These are phyloP conservation scores for Sugiyamaella grinbergsii DNA, from an alignment of 1,139 yeast species.

Conservation along the genomic window DNA sequence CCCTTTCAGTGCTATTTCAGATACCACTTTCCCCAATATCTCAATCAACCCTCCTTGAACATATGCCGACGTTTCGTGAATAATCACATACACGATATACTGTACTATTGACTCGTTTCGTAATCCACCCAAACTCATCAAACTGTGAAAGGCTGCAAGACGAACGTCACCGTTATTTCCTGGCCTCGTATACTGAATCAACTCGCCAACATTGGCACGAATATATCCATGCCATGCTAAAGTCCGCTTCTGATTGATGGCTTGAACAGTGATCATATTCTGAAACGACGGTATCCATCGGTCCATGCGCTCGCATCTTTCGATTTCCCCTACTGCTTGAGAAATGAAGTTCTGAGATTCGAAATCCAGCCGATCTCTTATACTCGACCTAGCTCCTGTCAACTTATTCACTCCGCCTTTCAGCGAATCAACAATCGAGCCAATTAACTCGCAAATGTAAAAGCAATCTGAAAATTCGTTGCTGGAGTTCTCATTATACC, in stretches of 20 bases:
- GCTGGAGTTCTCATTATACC: slow-evolving; percentile 83
- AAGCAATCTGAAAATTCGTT: slow-evolving; percentile 75
- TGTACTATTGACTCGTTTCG: slow-evolving; percentile 60
- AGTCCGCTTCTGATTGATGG: slow-evolving; percentile 59
- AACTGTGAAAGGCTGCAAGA: slow-evolving; percentile 67
- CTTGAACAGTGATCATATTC: slow-evolving; percentile 56
- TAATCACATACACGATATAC: slow-evolving; percentile 61
- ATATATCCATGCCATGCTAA: slow-evolving; percentile 62
- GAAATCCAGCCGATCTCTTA: slow-evolving; percentile 1
- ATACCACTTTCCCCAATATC: slow-evolving; percentile 55
- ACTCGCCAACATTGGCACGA: slow-evolving; percentile 53
- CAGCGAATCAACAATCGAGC: slow-evolving; percentile 56
- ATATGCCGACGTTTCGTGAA: slow-evolving; percentile 57
- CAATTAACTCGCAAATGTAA: slow-evolving; percentile 63
- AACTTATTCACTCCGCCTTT: slow-evolving; percentile 25
- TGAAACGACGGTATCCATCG: slow-evolving; percentile 84
- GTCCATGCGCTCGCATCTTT: slow-evolving; percentile 77
- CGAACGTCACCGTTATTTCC: slow-evolving; percentile 55
- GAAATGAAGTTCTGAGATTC: slow-evolving; percentile 41
- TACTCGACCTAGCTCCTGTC: slow-evolving; percentile 7
- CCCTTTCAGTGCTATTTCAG: slow-evolving; percentile 72
- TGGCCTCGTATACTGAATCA: slow-evolving; percentile 54
- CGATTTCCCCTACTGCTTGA: slow-evolving; percentile 60
- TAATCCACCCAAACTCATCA: slow-evolving; percentile 75
- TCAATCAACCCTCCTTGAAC: slow-evolving; percentile 55